These are phyloP conservation scores for Pythium oligandrum DNA, from an alignment of 352 stramenopile genomes.

Conservation along the genomic window DNA sequence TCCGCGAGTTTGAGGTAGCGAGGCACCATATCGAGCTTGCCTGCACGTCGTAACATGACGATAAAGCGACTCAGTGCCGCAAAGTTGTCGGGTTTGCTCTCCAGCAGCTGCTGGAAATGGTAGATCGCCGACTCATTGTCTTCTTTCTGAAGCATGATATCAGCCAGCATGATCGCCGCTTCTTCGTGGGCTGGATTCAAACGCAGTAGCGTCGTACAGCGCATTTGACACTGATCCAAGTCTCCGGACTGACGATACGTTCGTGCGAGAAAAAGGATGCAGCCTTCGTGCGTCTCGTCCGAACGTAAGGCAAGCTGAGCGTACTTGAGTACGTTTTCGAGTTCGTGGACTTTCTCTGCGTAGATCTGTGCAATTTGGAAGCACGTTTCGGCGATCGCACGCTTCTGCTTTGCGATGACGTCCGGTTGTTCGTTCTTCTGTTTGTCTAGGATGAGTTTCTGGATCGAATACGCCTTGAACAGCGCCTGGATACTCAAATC, in stretches of 20 bases:
- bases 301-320: conserved; percentile 69
- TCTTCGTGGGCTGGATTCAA: conserved; percentile 82
- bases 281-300: conserved; percentile 75
- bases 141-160: conserved; percentile 87
- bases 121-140: conserved; percentile 87
- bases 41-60: conserved; percentile 77
- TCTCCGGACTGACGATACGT: conserved; percentile 69
- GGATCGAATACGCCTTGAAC: conserved; percentile 74
- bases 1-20: conserved; percentile 85
- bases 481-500: conserved; percentile 78
- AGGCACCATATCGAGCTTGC: conserved; percentile 68
- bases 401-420: conserved; percentile 65
- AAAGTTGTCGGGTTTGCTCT: conserved; percentile 89
- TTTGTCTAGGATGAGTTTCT: conserved; percentile 82
- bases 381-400: conserved; percentile 77
- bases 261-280: conserved; percentile 81
- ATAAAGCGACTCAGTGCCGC: conserved; percentile 86
- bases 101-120: conserved; percentile 87
- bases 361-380: conserved; percentile 79
- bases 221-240: conserved; percentile 80
- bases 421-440: conserved; percentile 81
- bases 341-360: conserved; percentile 26
- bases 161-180: conserved; percentile 87
- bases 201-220: conserved; percentile 78
- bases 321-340: conserved; percentile 77